A percentile compares a stretch with the other conserved stretches of the same genome.
Conservation (phyloP, 169 alveolate genomes). For the Cryptosporidium canis region DNA sequence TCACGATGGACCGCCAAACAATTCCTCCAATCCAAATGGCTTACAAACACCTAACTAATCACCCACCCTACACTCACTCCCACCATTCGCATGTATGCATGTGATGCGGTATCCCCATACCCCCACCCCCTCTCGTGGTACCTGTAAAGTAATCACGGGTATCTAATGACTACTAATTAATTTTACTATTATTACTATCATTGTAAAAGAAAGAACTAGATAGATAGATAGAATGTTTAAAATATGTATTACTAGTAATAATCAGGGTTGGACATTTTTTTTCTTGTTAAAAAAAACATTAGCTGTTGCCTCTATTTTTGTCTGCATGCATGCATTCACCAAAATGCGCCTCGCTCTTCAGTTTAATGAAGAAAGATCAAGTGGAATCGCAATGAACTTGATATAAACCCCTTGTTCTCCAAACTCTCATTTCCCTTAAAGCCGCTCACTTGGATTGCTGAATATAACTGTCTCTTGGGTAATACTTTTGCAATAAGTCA, state of each 20-base stretch:
- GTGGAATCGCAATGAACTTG: no score
- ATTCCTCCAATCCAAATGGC: slow-evolving; percentile 33
- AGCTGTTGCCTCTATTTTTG: neutral
- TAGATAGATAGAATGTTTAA: neutral
- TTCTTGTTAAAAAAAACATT: neutral
- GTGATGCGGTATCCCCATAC: neutral
- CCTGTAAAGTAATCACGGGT: no score
- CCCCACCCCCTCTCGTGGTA: neutral
- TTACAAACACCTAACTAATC: neutral
- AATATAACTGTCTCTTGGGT: slow-evolving; percentile 73
- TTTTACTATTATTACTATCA: neutral
- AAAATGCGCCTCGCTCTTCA: no score
- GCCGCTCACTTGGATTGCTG: slow-evolving; percentile 13
- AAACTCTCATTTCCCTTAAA: no score
- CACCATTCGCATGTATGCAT: neutral
- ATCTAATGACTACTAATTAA: no score
- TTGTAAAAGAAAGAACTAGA: neutral
- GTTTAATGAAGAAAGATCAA: neutral
- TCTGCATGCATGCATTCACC: no score
- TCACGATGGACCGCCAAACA: slow-evolving; percentile 65
- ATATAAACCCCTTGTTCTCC: no score
- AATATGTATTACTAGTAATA: neutral
- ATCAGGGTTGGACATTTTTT: neutral
- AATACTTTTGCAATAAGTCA: slow-evolving; percentile 73
- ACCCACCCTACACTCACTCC: neutral